Evolutionary conservation across 192 early-diverging fungal genomes (phyloP), one percentile per base, ranked within the genome.

Genomic region (Coemansia sp.): DNA sequence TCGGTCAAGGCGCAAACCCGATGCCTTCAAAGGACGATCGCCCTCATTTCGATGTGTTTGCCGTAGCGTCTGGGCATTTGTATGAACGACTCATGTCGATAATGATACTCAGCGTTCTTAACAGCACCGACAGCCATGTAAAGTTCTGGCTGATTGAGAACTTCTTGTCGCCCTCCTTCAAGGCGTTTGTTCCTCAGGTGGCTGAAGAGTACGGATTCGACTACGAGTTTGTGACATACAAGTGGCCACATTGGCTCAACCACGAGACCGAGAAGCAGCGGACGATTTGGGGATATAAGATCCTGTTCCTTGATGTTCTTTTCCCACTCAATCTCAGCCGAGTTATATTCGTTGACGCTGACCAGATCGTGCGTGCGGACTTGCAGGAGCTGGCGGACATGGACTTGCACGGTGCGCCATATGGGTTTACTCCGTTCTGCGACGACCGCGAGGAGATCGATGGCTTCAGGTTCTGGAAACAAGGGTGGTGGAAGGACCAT

Each of bases 131-230:
- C 28, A 94, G 88, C 62, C 86, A 87, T 2, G 95, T 97, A 46
- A 99, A 97, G 77, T 99, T 99, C 71, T 99, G 95, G 95, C 87
- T 99, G 67, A 97, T 99, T 70, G 93, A 94, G 70, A 95, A 97
- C 82, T 99, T 99, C 70, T 79, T 97, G 67, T 96, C 94, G 21
- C 95, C 97, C 5, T 91, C 90, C 7, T 99, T 99, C 84, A 96
- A 93, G 86, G 85, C 90, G 29, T 96, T 96, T 72, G 83, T 99
- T 6, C 95, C 95, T 16, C 82, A 90, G 52, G 86, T 99, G 84
- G 91, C 95, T 2, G 74, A 90, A 56, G 86, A 87, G 64, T 94
- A 92, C 71, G 86, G 85, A 15, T 97, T 99, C 74, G 89, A 94
- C 42, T 97, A 94, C 68, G 94, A 97, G 83, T 86, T 97, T 45